Percentiles rank a stretch among this genome's conserved stretches.
Evolutionary conservation across 2,329 filamentous ascomycete genomes (phyloP).

Genomic region (Kalmusia sp.): DNA sequence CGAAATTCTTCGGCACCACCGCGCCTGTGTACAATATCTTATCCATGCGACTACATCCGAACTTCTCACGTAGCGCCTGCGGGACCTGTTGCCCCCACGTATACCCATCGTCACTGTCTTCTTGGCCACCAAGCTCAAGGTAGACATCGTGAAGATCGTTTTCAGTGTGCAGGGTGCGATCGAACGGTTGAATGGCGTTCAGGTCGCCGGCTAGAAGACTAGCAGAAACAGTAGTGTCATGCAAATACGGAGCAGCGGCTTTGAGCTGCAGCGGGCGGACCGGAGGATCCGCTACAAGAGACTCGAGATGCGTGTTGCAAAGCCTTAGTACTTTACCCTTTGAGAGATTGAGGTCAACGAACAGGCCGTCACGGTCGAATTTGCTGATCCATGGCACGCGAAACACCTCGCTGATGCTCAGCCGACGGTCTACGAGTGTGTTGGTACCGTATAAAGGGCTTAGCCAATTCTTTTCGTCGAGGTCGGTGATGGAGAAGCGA

Average conservation of each 20-base stretch:
- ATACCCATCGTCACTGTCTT: constrained; percentile 59
- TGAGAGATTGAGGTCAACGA: constrained; percentile 57
- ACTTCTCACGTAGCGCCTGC: constrained; percentile 49
- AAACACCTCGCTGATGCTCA: constrained; percentile 56
- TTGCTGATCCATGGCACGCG: constrained; percentile 58
- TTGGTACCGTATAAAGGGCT: constrained; percentile 59
- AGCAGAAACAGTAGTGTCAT: constrained; percentile 45
- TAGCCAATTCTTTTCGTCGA: constrained; percentile 54
- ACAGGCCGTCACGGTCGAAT: constrained; percentile 63
- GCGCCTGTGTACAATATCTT: constrained; percentile 59
- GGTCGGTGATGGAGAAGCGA: constrained; percentile 58
- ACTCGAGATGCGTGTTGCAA: constrained; percentile 66
- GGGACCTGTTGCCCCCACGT: constrained; percentile 66
- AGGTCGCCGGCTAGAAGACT: constrained; percentile 62
- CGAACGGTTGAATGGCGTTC: constrained; percentile 65
- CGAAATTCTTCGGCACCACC: constrained; percentile 45
- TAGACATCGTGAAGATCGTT: constrained; percentile 61
- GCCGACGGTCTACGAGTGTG: constrained; percentile 58
- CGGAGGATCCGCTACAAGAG: constrained; percentile 57
- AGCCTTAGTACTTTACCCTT: constrained; percentile 49
- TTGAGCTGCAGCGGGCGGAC: constrained; percentile 58
- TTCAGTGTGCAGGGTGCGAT: constrained; percentile 55
- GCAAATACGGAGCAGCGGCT: constrained; percentile 54
- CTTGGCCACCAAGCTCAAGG: constrained; percentile 58
- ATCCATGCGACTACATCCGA: constrained; percentile 62